These are phyloP conservation scores for Ceratocystiopsis minuta DNA, from an alignment of 2,329 filamentous ascomycete genomes.

Conservation along the genomic window DNA sequence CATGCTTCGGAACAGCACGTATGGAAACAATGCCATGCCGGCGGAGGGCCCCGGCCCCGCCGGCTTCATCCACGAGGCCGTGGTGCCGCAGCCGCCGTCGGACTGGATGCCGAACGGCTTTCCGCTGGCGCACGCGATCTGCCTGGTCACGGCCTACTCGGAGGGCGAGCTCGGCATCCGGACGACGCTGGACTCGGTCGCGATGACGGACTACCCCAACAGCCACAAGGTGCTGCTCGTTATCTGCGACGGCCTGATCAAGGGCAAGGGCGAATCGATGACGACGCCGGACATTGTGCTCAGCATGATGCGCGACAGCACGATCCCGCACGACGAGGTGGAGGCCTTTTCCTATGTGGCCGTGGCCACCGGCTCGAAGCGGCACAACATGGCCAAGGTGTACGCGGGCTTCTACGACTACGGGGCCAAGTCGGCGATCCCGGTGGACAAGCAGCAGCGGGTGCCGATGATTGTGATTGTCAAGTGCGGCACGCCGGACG, in stretches of 20 bases:
- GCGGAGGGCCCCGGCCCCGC: slow-evolving; percentile 62
- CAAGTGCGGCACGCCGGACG: slow-evolving; percentile 86
- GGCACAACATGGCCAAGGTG: slow-evolving; percentile 98
- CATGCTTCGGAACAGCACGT: slow-evolving; percentile 43
- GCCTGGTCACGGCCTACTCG: slow-evolving; percentile 89
- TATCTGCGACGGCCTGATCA: slow-evolving; percentile 94
- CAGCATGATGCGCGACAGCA: slow-evolving; percentile 86
- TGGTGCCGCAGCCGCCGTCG: slow-evolving; percentile 86
- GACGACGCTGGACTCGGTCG: slow-evolving; percentile 88
- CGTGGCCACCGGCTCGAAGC: slow-evolving; percentile 84
- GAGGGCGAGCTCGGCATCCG: slow-evolving; percentile 86
- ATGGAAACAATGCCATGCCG: slow-evolving; percentile 32
- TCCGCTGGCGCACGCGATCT: slow-evolving; percentile 83
- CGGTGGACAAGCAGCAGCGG: slow-evolving; percentile 76
- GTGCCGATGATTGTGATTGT: slow-evolving; percentile 95
- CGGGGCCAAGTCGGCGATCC: slow-evolving; percentile 60
- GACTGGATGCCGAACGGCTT: slow-evolving; percentile 98
- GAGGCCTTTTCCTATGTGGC: slow-evolving; percentile 89
- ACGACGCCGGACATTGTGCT: slow-evolving; percentile 83
- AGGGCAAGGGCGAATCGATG: slow-evolving; percentile 72
- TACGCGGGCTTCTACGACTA: slow-evolving; percentile 98
- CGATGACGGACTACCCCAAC: slow-evolving; percentile 96
- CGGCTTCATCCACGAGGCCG: slow-evolving; percentile 90
- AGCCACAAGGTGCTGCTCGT: slow-evolving; percentile 95
- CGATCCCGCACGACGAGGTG: slow-evolving; percentile 63